Evolutionary conservation across 441 rosid genomes (phyloP).

Genomic region (Iberis amara): DNA sequence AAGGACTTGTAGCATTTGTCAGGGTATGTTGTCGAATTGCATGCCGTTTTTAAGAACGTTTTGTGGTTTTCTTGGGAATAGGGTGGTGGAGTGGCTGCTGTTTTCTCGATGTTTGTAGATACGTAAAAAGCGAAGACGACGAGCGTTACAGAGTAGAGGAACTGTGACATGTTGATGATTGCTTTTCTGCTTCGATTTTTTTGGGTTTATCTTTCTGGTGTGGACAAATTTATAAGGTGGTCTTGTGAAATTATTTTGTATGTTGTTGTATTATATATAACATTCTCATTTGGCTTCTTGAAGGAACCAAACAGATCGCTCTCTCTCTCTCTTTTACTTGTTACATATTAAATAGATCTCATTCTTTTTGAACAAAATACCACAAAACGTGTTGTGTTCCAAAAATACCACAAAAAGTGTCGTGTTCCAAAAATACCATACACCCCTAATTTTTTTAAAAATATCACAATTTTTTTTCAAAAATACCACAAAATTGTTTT

Average conservation of each 20-base stretch:
- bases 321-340: too few species aligned
- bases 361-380: too few species aligned
- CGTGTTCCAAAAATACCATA: too few species aligned
- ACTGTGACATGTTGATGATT: slow-evolving; percentile 13
- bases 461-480: too few species aligned
- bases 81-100: slow-evolving; percentile 31
- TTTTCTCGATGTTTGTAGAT: slow-evolving; percentile 15
- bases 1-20: slow-evolving; percentile 44
- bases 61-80: slow-evolving; percentile 33
- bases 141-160: slow-evolving; percentile 26
- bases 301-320: too few species aligned
- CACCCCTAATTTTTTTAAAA: too few species aligned
- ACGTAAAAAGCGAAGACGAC: slow-evolving; percentile 21
- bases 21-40: slow-evolving; percentile 45
- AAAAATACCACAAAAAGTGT: too few species aligned
- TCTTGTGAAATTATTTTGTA: not conserved
- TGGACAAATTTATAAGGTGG: not conserved
- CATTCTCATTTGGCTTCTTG: not conserved
- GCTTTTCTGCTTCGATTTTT: not conserved
- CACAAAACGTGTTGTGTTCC: too few species aligned
- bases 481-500: too few species aligned
- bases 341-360: too few species aligned
- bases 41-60: slow-evolving; percentile 42
- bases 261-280: too few species aligned
- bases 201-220: not conserved